A percentile compares a stretch with the other conserved stretches of the same genome.
phyloP scores from a whole-genome alignment of 768 basidiomycete genomes.

The Phallus indusiatus region DNA sequence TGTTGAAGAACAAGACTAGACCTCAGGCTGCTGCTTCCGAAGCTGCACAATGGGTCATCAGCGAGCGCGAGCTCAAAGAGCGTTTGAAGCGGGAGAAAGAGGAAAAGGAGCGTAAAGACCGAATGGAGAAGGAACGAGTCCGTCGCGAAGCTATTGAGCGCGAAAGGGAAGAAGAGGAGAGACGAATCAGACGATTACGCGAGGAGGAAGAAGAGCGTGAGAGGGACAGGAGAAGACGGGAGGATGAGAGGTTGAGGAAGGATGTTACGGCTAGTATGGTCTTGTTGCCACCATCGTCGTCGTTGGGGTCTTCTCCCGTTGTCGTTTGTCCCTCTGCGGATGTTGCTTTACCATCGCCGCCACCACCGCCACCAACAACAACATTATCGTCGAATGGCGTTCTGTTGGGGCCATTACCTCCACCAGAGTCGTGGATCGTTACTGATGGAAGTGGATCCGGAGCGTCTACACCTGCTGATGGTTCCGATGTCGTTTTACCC shows the following conservation, averaged over 20 bases:
- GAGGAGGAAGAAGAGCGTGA: constrained; percentile 42
- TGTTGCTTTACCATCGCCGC: constrained; percentile 11
- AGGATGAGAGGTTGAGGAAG: constrained; percentile 45
- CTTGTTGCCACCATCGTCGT: constrained; percentile 3
- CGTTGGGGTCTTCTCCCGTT: constrained; percentile 16
- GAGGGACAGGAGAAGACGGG: constrained; percentile 34
- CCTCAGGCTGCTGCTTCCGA: constrained; percentile 67
- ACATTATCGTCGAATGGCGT: no score
- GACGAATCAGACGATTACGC: constrained; percentile 48
- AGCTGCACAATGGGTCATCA: constrained; percentile 61
- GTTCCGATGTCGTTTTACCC: not conserved
- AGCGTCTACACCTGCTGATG: not conserved
- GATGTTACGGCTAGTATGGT: constrained; percentile 21
- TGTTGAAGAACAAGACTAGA: constrained; percentile 77
- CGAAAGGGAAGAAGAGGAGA: constrained; percentile 12
- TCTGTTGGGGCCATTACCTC: not conserved
- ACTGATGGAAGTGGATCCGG: not conserved
- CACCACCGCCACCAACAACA: no score
- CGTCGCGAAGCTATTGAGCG: constrained; percentile 35
- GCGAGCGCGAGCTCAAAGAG: constrained; percentile 68
- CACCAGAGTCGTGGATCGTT: constrained; percentile 9
- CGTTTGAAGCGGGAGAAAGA: constrained; percentile 67
- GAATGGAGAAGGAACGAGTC: constrained; percentile 44
- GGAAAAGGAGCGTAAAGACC: constrained; percentile 51
- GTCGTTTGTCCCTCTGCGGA: constrained; percentile 16